These are phyloP conservation scores for Craterostigma plantagineum DNA, from an alignment of 257 asterid genomes.

Conservation along the genomic window DNA sequence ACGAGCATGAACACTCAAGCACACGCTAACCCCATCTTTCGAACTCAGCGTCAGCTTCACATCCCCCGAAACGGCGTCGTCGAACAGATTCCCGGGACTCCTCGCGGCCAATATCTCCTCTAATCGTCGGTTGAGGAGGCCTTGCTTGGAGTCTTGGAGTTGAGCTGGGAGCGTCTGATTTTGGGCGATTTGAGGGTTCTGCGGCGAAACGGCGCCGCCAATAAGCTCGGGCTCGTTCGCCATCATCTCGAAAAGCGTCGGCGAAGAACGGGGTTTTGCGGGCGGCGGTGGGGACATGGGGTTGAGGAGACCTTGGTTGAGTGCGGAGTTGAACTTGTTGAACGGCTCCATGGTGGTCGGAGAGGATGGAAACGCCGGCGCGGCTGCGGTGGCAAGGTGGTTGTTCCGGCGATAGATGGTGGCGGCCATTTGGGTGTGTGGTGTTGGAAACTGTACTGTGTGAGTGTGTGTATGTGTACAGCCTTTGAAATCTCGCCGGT, in stretches of 20 bases:
- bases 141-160: conserved; percentile 28
- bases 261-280: conserved; percentile 63
- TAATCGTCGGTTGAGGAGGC: conserved; percentile 47
- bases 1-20: conserved; percentile 66
- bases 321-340: conserved; percentile 80
- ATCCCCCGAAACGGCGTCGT: conserved; percentile 56
- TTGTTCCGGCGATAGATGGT: too few species aligned
- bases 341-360: conserved; percentile 17
- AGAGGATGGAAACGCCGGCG: conserved; percentile 7
- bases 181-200: conserved; percentile 17
- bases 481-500: too few species aligned
- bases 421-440: too few species aligned
- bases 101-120: conserved; percentile 38
- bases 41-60: conserved; percentile 81
- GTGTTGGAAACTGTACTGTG: too few species aligned
- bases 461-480: too few species aligned
- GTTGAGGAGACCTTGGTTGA: conserved; percentile 83
- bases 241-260: conserved; percentile 97
- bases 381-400: too few species aligned
- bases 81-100: conserved; percentile 81
- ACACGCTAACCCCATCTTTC: conserved; percentile 52
- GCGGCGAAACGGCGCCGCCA: conserved; percentile 20
- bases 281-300: conserved; percentile 70
- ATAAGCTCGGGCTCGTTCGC: conserved; percentile 54
- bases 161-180: conserved; percentile 12